Evolutionary conservation across 169 alveolate species (phyloP), one percentile per base, ranked within the genome.

Genomic region (Neospora caninum): DNA sequence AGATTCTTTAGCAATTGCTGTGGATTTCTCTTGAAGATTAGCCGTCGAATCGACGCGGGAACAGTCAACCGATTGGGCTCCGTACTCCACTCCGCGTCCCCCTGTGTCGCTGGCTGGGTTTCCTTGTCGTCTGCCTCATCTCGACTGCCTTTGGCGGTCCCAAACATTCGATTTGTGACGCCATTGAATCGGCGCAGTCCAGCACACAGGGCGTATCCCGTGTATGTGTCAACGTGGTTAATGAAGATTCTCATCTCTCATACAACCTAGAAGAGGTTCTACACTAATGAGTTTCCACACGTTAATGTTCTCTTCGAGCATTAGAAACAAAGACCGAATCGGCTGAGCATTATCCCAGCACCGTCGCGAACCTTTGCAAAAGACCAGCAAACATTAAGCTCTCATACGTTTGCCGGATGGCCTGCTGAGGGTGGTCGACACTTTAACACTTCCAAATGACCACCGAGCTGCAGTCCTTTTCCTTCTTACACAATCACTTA

Each of bases 151-250:
- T 70, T 43, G 0, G 82, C 73, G 0, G 95, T 93, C 4, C 93
- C 95, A 69, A 86, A 93, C 53, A 93, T 70, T 36, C 95, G 92
- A 42, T 88, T 93, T 6, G 92, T 42, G 25, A 80, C 88, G 38
- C 80, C 92, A 64, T 69, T 80, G 80, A 87, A 49, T 41, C 80
- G 69, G 83, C 92, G 93, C 83, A 93, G 92, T 67, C 53, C 92
- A 36, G 88, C 92, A n/a, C 92, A 86, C 41, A 93, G 93, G 53
- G 95, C 95, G n/a, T 58, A 49, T 38, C 95, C 95, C 7, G 80
- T n/a, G 73, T 93, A 93, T 22, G 95, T 86, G 80, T 93, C 88
- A 25, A 88, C 95, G 73, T 93, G 69, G 83, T 93, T 84, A 43
- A 93, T 87, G 70, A 93, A 93, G 88, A 93, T 93, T 43, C 93